Base-by-base conservation (phyloP, 345 rosid genomes). In the Brassica juncea region DNA sequence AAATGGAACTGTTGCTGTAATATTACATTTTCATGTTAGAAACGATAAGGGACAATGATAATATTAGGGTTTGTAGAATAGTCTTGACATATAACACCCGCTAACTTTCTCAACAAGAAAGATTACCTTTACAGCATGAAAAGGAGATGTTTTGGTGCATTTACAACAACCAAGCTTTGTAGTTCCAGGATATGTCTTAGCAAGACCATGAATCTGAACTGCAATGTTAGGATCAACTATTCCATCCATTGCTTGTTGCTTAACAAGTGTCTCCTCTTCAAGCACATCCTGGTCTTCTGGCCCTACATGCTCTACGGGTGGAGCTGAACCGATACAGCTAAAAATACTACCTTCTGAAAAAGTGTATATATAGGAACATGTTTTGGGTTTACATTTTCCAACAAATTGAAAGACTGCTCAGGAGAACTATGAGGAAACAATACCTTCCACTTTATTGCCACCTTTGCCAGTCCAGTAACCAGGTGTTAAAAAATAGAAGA, bases 401-500 rank as follows among this genome's bases (percentile, higher is more conserved):
- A 32, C 44, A 31, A n/a, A 14, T 5, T 21, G 14, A 30, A 62
- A 62, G 15, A 47, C 25, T 11, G 42, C 49, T 63, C 28, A 66
- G 67, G 23, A 65, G 42, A 57, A 8, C 25, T 21, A 57, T 19
- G 30, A 32, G 25, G 8, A 73, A 75, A 64, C 66, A 8, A 63
- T 82, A 91, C 97, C 97, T 92, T 85, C 72, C 49, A 83, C 83
- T 80, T 84, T 88, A 84, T 77, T 82, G 81, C 99, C 95, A 49
- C 91, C 97, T 82, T 82, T 91, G 74, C 97, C 97, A 1, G 90
- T 91, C 99, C 97, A 92, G 70, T 88, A 91, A 55, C 89, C 86
- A 14, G 90, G 94, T 65, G 84, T 86, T 27, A 94, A 66, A 83
- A 94, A 91, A 87, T 91, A 94, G 83, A 87, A 84, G 14, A 82